A percentile compares a stretch with the other conserved stretches of the same genome.
Conservation (phyloP, 306 rosid genomes). For the Sechiopsis laciniata region DNA sequence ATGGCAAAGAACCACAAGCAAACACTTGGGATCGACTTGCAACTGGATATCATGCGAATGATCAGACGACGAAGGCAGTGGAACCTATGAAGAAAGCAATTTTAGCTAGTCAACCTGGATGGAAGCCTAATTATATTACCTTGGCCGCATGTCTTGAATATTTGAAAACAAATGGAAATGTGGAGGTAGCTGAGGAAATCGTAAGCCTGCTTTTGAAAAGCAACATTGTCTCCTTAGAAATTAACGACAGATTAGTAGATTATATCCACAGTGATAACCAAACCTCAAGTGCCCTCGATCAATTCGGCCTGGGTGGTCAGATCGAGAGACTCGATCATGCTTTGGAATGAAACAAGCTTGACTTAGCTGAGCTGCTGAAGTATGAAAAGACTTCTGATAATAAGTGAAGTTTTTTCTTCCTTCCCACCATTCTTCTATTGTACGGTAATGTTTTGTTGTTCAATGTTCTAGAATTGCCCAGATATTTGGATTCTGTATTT, state of each 20-base stretch:
- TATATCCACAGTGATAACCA: slow-evolving; percentile 30
- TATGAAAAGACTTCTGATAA: slow-evolving; percentile 7
- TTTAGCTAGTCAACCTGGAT: slow-evolving; percentile 19
- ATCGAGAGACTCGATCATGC: slow-evolving; percentile 13
- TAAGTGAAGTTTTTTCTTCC: neutral
- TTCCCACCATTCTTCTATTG: too few species aligned
- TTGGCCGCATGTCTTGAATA: slow-evolving; percentile 43
- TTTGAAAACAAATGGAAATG: slow-evolving; percentile 49
- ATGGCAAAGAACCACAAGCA: slow-evolving; percentile 39
- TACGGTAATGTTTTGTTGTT: too few species aligned
- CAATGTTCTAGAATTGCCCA: neutral
- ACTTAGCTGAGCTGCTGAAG: neutral
- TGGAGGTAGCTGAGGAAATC: slow-evolving; percentile 43
- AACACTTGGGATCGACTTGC: slow-evolving; percentile 46
- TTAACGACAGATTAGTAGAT: slow-evolving; percentile 31
- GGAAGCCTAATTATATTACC: slow-evolving; percentile 29
- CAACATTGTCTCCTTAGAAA: slow-evolving; percentile 18
- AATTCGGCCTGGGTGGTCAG: slow-evolving; percentile 24
- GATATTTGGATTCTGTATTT: neutral
- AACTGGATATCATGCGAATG: slow-evolving; percentile 33
- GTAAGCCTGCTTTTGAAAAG: slow-evolving; percentile 30
- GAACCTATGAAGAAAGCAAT: slow-evolving; percentile 45
- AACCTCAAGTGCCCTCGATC: slow-evolving; percentile 27
- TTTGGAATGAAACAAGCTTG: slow-evolving; percentile 14
- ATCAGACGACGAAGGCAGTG: slow-evolving; percentile 51